A percentile compares a stretch with the other conserved stretches of the same genome.
Conservation (phyloP, 495 filamentous ascomycete genomes). For the Hypomontagnella monticulosa region DNA sequence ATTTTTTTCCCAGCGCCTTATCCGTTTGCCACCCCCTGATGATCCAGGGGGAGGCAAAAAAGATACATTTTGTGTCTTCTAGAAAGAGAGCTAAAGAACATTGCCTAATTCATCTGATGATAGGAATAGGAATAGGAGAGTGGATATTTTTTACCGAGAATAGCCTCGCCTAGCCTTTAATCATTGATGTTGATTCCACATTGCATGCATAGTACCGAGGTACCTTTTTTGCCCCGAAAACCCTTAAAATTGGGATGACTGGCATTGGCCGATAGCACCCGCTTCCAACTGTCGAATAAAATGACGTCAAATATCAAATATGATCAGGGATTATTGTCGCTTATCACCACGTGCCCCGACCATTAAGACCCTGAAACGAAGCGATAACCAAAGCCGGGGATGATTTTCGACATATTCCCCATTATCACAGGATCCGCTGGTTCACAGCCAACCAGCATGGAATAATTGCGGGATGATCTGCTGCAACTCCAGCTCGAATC, state of each 20-base stretch:
- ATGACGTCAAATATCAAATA: slow-evolving; percentile 34
- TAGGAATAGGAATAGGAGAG: background rate
- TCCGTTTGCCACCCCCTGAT: slow-evolving; percentile 45
- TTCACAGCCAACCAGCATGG: slow-evolving; percentile 8
- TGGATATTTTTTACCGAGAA: slow-evolving; percentile 30
- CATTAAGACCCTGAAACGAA: slow-evolving; percentile 32
- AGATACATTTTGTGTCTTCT: slow-evolving; percentile 10
- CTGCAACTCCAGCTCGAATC: slow-evolving; percentile 24
- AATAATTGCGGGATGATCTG: slow-evolving; percentile 25
- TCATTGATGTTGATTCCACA: too few relatives aligned
- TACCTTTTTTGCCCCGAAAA: background rate
- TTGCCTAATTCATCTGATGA: background rate
- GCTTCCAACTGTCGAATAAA: background rate
- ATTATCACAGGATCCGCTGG: slow-evolving; percentile 16
- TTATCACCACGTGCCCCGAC: slow-evolving; percentile 46
- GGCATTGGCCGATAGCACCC: slow-evolving; percentile 2
- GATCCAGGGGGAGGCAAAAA: slow-evolving; percentile 49
- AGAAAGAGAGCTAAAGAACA: background rate
- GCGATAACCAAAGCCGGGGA: slow-evolving; percentile 36
- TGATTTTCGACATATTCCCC: slow-evolving; percentile 35
- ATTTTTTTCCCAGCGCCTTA: background rate
- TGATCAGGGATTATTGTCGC: slow-evolving; percentile 1
- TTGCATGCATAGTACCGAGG: background rate
- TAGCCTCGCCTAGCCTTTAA: slow-evolving; percentile 21
- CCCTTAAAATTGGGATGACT: too few relatives aligned